These are phyloP conservation scores for Flaveria ramosissima DNA, from an alignment of 129 eudicot species.

Conservation along the genomic window DNA sequence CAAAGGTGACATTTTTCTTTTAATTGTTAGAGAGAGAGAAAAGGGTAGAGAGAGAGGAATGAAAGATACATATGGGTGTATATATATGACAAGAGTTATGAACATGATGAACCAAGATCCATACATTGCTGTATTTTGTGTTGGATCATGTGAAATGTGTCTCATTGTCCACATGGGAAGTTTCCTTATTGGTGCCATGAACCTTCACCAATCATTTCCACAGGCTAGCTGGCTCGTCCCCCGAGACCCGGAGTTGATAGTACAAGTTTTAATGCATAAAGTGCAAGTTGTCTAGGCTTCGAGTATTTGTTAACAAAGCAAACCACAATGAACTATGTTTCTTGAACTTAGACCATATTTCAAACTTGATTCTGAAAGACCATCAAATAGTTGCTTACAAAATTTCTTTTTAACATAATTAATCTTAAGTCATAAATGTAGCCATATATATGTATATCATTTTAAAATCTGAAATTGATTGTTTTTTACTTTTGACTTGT, in stretches of 20 bases:
- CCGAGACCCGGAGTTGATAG: neutral
- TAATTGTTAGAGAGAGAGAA: slow-evolving; percentile 30
- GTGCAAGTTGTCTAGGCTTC: slow-evolving; percentile 6
- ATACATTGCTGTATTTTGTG: slow-evolving; percentile 35
- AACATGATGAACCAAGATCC: slow-evolving; percentile 32
- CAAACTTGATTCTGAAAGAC: no score
- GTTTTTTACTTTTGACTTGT: neutral
- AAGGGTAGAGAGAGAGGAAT: neutral
- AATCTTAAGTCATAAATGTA: neutral
- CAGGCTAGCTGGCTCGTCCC: neutral
- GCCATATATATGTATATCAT: neutral
- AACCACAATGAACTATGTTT: neutral
- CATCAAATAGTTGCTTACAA: neutral
- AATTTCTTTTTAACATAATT: neutral
- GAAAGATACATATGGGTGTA: slow-evolving; percentile 28
- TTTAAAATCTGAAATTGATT: neutral
- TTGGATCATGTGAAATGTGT: slow-evolving; percentile 5
- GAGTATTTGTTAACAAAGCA: neutral
- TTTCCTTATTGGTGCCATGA: slow-evolving; percentile 34
- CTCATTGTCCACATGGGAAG: slow-evolving; percentile 12
- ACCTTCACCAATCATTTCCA: neutral
- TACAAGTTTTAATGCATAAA: slow-evolving; percentile 13
- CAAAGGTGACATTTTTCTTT: slow-evolving; percentile 34
- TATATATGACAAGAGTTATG: slow-evolving; percentile 19
- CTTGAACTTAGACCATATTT: neutral